Evolutionary conservation across 495 filamentous ascomycete genomes (phyloP).

Genomic region (Hyaloscypha hepaticicola): DNA sequence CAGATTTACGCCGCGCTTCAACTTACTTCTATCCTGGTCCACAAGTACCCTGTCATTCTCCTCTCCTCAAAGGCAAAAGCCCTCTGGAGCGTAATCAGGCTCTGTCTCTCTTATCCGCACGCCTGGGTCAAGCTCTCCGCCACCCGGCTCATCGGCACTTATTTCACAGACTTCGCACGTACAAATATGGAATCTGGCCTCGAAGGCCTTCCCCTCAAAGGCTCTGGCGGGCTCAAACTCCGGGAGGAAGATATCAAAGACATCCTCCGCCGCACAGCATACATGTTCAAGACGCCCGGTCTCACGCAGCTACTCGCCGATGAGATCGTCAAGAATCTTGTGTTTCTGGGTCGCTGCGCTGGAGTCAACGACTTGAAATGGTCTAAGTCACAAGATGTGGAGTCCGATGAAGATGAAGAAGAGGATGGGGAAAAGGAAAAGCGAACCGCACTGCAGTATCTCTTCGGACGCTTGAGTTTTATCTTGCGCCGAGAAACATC

Average conservation of each 20-base stretch:
- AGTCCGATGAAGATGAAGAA: slow-evolving; percentile 44
- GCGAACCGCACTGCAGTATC: slow-evolving; percentile 61
- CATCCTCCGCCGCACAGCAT: slow-evolving; percentile 61
- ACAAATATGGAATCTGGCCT: slow-evolving; percentile 53
- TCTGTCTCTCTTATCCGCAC: slow-evolving; percentile 71
- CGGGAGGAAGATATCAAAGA: slow-evolving; percentile 61
- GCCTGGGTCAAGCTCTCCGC: slow-evolving; percentile 74
- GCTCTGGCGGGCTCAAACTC: slow-evolving; percentile 69
- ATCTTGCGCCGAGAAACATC: slow-evolving; percentile 76
- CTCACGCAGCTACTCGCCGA: slow-evolving; percentile 66
- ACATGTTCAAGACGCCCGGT: slow-evolving; percentile 62
- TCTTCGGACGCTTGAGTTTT: slow-evolving; percentile 71
- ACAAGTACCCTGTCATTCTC: slow-evolving; percentile 58
- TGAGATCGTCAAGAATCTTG: slow-evolving; percentile 72
- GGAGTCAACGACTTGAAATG: slow-evolving; percentile 60
- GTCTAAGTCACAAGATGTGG: slow-evolving; percentile 43
- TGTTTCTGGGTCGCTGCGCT: slow-evolving; percentile 71
- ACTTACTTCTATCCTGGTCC: slow-evolving; percentile 64
- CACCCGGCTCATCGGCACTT: slow-evolving; percentile 69
- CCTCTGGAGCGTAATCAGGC: slow-evolving; percentile 66
- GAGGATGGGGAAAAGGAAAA: slow-evolving; percentile 33
- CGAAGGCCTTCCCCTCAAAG: slow-evolving; percentile 58
- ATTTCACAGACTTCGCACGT: slow-evolving; percentile 75
- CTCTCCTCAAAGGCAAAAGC: slow-evolving; percentile 53
- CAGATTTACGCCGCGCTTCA: slow-evolving; percentile 74